phyloP scores from a whole-genome alignment of 1,139 yeast species.

The Hansenula lynferdii region DNA sequence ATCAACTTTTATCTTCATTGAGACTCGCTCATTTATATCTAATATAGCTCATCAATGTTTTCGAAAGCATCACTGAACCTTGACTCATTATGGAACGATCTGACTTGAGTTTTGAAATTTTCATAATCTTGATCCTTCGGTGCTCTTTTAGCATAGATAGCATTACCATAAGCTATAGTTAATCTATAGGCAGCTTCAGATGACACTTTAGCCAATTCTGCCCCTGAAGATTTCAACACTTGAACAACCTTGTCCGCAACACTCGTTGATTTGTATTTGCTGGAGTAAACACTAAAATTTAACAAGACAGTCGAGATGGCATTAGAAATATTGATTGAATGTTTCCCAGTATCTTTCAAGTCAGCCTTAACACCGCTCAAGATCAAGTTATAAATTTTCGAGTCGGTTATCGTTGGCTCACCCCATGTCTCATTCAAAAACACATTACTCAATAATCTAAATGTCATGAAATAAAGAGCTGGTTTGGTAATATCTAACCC shows the following conservation, averaged over 20 bases:
- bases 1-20: background rate
- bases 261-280: slow-evolving; percentile 20
- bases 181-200: slow-evolving; percentile 58
- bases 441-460: slow-evolving; percentile 47
- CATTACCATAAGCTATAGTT: slow-evolving; percentile 48
- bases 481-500: slow-evolving; percentile 37
- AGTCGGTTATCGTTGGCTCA: slow-evolving; percentile 27
- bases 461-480: slow-evolving; percentile 45
- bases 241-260: slow-evolving; percentile 25
- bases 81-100: slow-evolving; percentile 6
- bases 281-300: slow-evolving; percentile 40
- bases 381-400: slow-evolving; percentile 26
- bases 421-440: slow-evolving; percentile 43
- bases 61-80: slow-evolving; percentile 17
- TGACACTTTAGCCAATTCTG: slow-evolving; percentile 24
- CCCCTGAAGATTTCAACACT: slow-evolving; percentile 18
- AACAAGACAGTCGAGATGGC: slow-evolving; percentile 51
- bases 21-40: background rate
- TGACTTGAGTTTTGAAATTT: slow-evolving; percentile 4
- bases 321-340: slow-evolving; percentile 28
- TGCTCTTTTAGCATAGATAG: slow-evolving; percentile 27
- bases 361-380: slow-evolving; percentile 23
- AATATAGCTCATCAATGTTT: slow-evolving; percentile 8
- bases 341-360: slow-evolving; percentile 26
- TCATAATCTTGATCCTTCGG: slow-evolving; percentile 16